Evolutionary conservation across 2,329 filamentous ascomycete genomes (phyloP).

Genomic region (Hypoxylon sp.): DNA sequence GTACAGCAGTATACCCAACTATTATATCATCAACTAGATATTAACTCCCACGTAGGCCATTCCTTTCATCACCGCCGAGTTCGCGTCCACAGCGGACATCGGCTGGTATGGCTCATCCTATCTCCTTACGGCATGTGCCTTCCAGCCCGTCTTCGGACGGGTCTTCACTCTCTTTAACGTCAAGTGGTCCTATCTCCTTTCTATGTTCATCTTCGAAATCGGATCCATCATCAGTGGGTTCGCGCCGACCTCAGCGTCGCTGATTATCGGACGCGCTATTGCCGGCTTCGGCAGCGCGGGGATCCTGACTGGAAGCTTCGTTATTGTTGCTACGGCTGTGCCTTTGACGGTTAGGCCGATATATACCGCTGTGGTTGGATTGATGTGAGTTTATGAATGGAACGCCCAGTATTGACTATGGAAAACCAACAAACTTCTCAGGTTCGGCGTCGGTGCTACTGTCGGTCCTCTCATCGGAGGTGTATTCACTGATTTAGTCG

Average conservation of each 20-base stretch:
- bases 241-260: constrained; percentile 51
- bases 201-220: constrained; percentile 52
- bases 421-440: constrained; percentile 23
- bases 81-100: constrained; percentile 51
- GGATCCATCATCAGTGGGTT: constrained; percentile 56
- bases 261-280: constrained; percentile 57
- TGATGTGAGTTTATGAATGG: constrained; percentile 47
- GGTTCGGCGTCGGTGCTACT: constrained; percentile 55
- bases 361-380: constrained; percentile 52
- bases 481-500: constrained; percentile 54
- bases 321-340: constrained; percentile 52
- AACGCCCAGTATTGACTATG: not conserved
- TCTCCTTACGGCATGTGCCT: constrained; percentile 54
- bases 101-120: constrained; percentile 54
- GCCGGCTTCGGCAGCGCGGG: constrained; percentile 55
- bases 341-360: constrained; percentile 51
- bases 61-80: constrained; percentile 53
- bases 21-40: not conserved
- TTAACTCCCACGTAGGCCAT: constrained; percentile 40
- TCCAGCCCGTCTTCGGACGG: constrained; percentile 54
- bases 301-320: constrained; percentile 54
- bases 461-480: constrained; percentile 55
- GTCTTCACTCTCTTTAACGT: constrained; percentile 54
- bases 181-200: constrained; percentile 51
- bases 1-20: not conserved